These are phyloP conservation scores for Nicotiana paniculata DNA, from an alignment of 257 asterid genomes.

Conservation along the genomic window DNA sequence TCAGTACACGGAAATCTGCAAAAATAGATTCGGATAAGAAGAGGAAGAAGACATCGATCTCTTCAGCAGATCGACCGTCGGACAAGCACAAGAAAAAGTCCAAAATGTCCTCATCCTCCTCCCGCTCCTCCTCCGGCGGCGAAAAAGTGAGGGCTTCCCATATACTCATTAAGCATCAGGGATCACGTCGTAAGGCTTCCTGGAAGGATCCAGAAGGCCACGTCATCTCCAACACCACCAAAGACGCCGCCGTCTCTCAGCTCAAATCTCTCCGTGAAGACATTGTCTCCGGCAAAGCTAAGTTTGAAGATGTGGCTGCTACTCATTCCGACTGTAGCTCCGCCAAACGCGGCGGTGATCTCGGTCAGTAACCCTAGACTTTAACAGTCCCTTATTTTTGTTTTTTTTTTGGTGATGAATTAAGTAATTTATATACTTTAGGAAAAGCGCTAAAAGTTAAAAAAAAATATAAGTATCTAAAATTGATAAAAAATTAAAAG, in stretches of 20 bases:
- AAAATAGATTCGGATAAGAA: conserved; percentile 81
- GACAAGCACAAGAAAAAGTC: conserved; percentile 51
- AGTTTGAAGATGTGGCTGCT: conserved; percentile 66
- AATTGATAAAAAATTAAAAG: not conserved
- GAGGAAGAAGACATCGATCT: conserved; percentile 48
- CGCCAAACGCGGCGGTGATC: conserved; percentile 97
- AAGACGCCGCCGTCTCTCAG: conserved; percentile 70
- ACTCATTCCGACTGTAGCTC: conserved; percentile 81
- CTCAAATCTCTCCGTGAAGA: conserved; percentile 54
- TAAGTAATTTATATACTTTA: too few species aligned
- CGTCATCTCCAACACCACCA: conserved; percentile 65
- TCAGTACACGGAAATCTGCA: conserved; percentile 6
- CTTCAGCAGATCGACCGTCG: conserved; percentile 41
- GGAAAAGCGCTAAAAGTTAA: too few species aligned
- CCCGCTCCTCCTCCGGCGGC: conserved; percentile 20
- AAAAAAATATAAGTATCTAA: not conserved
- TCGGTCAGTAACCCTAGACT: conserved; percentile 41
- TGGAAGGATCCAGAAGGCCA: conserved; percentile 96
- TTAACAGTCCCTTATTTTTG: not conserved
- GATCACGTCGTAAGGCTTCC: conserved; percentile 86
- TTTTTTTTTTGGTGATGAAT: too few species aligned
- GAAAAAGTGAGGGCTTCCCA: conserved; percentile 89
- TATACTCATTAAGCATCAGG: conserved; percentile 90
- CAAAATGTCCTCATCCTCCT: conserved; percentile 48
- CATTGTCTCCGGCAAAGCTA: conserved; percentile 59